Base-by-base conservation (phyloP, 2,329 filamentous ascomycete genomes). In the Torrubiella hemipterigena region DNA sequence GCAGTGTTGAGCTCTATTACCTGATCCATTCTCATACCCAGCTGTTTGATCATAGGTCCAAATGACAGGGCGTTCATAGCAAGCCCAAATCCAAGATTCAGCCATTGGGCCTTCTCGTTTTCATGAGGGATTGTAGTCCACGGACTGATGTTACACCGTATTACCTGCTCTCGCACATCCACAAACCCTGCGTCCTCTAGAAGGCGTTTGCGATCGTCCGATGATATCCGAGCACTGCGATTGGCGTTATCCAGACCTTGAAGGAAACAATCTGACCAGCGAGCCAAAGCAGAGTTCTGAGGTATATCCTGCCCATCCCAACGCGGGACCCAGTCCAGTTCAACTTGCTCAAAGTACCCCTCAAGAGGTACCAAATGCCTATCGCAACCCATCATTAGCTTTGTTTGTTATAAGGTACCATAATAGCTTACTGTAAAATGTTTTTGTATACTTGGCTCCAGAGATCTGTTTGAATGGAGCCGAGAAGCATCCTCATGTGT, bases 281-380 rank as follows among this genome's bases (percentile, higher is more conserved):
- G 59, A 27, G 62, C 55, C 12, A 89, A 58, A 17, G 66, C 60
- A 7, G 77, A 73, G 22, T 72, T 57, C 4, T 55, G 41, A 9
- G 70, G 64, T 11, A 81, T 56, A 1, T 73, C 72, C 21, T 68
- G 66, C 43, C 82, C 74, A 39, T 85, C 78, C 47, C 75, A 81
- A 31, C 73, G 73, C 13, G 85, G 84, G 29, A 70, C 63, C 54
- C 82, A 82, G 54, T 96, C 85, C 33, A 96, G 80, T 51, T 96
- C 89, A 29, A 93, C 73, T 43, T 93, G 85, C 55, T 96, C 87
- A 33, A 95, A 67, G 49, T n/a, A n/a, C n/a, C n/a, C n/a, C n/a
- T n/a, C n/a, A n/a, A n/a, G n/a, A n/a, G n/a, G n/a, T n/a, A n/a
- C n/a, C n/a, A n/a, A n/a, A n/a, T n/a, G n/a, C n/a, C n/a, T n/a